Evolutionary conservation across 129 eudicot species (phyloP).

Genomic region (Lactuca saligna): DNA sequence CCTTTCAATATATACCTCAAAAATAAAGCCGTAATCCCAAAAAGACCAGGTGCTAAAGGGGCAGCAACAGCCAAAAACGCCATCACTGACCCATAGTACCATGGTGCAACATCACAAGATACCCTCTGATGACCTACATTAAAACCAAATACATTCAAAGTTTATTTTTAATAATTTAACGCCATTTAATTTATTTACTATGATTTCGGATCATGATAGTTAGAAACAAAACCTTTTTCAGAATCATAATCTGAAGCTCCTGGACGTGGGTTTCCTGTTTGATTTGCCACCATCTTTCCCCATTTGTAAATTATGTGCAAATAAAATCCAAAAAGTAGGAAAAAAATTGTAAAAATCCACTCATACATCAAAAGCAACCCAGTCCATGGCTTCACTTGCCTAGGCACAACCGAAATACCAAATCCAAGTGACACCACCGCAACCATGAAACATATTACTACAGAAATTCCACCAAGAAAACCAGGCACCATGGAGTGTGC

Average conservation of each 20-base stretch:
- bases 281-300: slow-evolving; percentile 70
- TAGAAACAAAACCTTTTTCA: slow-evolving; percentile 65
- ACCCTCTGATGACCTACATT: slow-evolving; percentile 76
- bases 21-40: slow-evolving; percentile 73
- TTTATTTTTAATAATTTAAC: slow-evolving; percentile 5
- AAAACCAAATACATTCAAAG: slow-evolving; percentile 4
- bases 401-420: slow-evolving; percentile 69
- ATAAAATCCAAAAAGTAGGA: slow-evolving; percentile 77
- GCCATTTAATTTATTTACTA: neutral
- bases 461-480: slow-evolving; percentile 65
- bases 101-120: slow-evolving; percentile 67
- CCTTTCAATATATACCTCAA: slow-evolving; percentile 42
- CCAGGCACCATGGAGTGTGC: slow-evolving; percentile 64
- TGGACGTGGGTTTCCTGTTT: slow-evolving; percentile 46
- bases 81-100: slow-evolving; percentile 76
- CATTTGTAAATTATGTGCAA: slow-evolving; percentile 59
- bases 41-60: slow-evolving; percentile 69
- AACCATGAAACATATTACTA: slow-evolving; percentile 58
- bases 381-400: slow-evolving; percentile 93
- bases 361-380: slow-evolving; percentile 88
- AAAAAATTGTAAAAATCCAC: slow-evolving; percentile 81
- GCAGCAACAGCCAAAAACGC: slow-evolving; percentile 65
- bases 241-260: slow-evolving; percentile 65
- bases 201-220: neutral
- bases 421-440: slow-evolving; percentile 69